Base-by-base conservation (phyloP, 2,329 filamentous ascomycete genomes). In the Ascochyta koolunga region DNA sequence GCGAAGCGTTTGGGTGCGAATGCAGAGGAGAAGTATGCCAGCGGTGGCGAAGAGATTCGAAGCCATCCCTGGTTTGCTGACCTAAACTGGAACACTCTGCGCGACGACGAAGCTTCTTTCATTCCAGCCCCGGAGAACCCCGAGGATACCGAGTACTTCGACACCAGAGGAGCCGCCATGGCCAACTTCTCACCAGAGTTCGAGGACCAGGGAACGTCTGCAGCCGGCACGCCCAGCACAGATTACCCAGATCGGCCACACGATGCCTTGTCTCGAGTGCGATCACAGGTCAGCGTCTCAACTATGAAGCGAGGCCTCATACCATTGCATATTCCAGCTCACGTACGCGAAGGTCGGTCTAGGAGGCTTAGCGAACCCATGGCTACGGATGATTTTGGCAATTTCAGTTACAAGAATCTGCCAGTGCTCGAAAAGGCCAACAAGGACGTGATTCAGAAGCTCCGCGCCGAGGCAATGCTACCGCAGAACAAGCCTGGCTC, bases 141-240 rank as follows among this genome's bases (percentile, higher is more conserved):
- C 0, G 95, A 99, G 73, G 93, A 99, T 69, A 99, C 95, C 0
- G 96, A 99, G 70, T 99, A 99, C 70, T 99, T 99, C 65, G 95
- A 99, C 76, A 78, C 91, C 19, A 86, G 95, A 61, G 95, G 95
- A 24, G 95, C 95, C 15, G 96, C 92, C 1, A 82, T 98, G 62
- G 91, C 96, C 67, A 90, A 90, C 3, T 99, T 99, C 73, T 88
- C 89, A 0, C 92, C 96, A 59, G 95, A 99, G 72, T 89, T 97
- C 67, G 93, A 98, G 71, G 95, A 98, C 66, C 90, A 96, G 68
- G 77, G 83, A 36, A 89, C 91, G 0, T 90, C 92, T 8, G 86
- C 89, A n/a, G 81, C 81, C 1, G 82, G 86, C 2, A 84, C 85
- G 0, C 85, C 89, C 1, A 86, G 86, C 29, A 85, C 86, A 2